Percentiles rank a stretch among this genome's conserved stretches.
Evolutionary conservation across 2,329 filamentous ascomycete species (phyloP).

Genomic region (Pseudofabraea citricarpa): DNA sequence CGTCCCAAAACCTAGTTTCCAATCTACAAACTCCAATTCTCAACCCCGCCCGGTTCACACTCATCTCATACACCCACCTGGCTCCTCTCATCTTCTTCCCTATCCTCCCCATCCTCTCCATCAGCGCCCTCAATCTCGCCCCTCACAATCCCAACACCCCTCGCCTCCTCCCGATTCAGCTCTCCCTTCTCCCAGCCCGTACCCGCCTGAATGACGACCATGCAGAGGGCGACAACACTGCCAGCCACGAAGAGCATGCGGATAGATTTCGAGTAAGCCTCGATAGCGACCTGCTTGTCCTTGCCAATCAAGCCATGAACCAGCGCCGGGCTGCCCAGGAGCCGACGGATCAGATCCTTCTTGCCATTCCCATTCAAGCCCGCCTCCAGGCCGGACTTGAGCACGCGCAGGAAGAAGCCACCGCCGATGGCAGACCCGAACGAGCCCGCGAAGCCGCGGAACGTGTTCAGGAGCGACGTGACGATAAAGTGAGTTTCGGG

Average conservation of each 20-base stretch:
- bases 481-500: constrained; percentile 68
- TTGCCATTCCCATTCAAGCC: constrained; percentile 29
- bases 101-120: constrained; percentile 9
- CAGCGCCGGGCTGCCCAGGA: constrained; percentile 54
- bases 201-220: constrained; percentile 49
- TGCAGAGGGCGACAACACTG: constrained; percentile 40
- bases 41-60: background rate
- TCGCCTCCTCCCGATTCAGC: constrained; percentile 12
- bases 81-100: background rate
- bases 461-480: constrained; percentile 71
- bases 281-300: constrained; percentile 45
- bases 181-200: constrained; percentile 47
- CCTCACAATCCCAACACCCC: constrained; percentile 4
- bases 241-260: constrained; percentile 47
- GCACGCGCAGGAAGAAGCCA: constrained; percentile 37
- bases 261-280: constrained; percentile 49
- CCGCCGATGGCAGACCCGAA: constrained; percentile 79
- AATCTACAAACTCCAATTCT: too few relatives aligned
- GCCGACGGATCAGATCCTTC: constrained; percentile 43
- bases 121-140: background rate
- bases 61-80: background rate
- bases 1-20: too few relatives aligned
- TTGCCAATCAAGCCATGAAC: constrained; percentile 42
- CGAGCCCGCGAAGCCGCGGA: constrained; percentile 74
- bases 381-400: constrained; percentile 26